Conservation (phyloP, 768 basidiomycete species). For the Boletus patriciae region DNA sequence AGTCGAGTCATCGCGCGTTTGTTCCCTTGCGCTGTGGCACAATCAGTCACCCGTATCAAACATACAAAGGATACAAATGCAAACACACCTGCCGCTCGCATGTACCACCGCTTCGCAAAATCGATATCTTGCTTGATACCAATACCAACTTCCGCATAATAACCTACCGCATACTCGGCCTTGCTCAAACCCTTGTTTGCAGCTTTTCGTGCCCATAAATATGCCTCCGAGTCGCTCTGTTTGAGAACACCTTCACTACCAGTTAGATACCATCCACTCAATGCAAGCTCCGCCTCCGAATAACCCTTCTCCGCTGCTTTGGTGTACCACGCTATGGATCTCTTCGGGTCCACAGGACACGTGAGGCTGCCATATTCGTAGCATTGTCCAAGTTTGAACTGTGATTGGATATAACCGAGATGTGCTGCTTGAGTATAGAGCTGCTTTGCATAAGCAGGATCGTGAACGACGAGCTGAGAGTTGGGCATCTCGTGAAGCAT, state of each 20-base stretch:
- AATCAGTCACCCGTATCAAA: neutral
- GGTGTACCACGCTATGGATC: constrained; percentile 98
- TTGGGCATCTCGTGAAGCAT: constrained; percentile 74
- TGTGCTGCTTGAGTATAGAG: constrained; percentile 90
- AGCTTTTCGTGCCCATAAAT: constrained; percentile 93
- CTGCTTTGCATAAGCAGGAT: constrained; percentile 79
- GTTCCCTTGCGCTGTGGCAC: constrained; percentile 86
- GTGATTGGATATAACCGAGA: constrained; percentile 89
- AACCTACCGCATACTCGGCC: constrained; percentile 98
- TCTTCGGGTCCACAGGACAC: constrained; percentile 89
- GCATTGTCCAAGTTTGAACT: constrained; percentile 94
- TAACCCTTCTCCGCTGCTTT: constrained; percentile 97
- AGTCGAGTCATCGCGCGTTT: constrained; percentile 94
- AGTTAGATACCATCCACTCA: constrained; percentile 98
- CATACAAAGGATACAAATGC: neutral
- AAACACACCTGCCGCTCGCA: constrained; percentile 91
- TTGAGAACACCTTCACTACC: constrained; percentile 94
- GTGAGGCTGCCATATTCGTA: constrained; percentile 89
- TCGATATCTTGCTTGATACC: constrained; percentile 96
- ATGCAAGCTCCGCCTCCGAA: constrained; percentile 89
- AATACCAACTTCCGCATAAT: constrained; percentile 97
- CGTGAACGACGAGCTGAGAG: constrained; percentile 68
- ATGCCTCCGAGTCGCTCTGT: constrained; percentile 98
- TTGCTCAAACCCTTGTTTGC: constrained; percentile 96
- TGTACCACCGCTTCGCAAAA: constrained; percentile 97